Base-by-base conservation (phyloP, 768 basidiomycete species). In the Phanerochaete carnosa region DNA sequence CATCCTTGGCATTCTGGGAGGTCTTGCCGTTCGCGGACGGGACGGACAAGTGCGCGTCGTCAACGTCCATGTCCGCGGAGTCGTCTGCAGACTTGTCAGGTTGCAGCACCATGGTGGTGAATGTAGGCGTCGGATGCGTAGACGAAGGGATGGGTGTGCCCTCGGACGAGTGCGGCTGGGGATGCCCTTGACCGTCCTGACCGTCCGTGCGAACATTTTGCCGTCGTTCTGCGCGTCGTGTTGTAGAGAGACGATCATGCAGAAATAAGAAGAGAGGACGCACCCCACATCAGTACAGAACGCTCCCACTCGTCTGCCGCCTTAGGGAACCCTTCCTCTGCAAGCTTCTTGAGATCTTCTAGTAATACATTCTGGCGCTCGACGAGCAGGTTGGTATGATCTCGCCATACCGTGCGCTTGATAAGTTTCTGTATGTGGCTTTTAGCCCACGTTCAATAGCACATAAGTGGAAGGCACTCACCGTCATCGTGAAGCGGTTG, bases 401-500 rank as follows among this genome's bases (percentile, higher is more conserved):
- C 89, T 0, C 73, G 69, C 74, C 88, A 95, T 13, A 95, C 84
- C n/a, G 91, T 90, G 7, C 94, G 85, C 70, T 94, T 94, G 73
- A 95, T 90, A 49, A 98, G 82, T 87, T 97, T 98, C 90, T 95
- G 70, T 22, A 19, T 35, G 9, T n/a, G n/a, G 45, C 26, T 25
- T 49, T 29, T 58, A 32, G 56, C 29, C 32, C 30, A 22, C 2
- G 25, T 46, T 16, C 49, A 33, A 26, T 35, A 43, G 9, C 39
- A 43, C 30, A 26, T 37, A 54, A 0, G 51, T 55, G 22, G 45
- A 22, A 46, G 39, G 29, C 19, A 79, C 88, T 55, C 57, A 91
- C 89, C 54, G 83, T 90, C 88, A 98, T 94, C 0, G 93, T 96
- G 71, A 92, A 99, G 64, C 89, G 87, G 76, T 99, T 99, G 70